Base-by-base conservation (phyloP, 345 rosid species). In the Capsella bursapastoris region DNA sequence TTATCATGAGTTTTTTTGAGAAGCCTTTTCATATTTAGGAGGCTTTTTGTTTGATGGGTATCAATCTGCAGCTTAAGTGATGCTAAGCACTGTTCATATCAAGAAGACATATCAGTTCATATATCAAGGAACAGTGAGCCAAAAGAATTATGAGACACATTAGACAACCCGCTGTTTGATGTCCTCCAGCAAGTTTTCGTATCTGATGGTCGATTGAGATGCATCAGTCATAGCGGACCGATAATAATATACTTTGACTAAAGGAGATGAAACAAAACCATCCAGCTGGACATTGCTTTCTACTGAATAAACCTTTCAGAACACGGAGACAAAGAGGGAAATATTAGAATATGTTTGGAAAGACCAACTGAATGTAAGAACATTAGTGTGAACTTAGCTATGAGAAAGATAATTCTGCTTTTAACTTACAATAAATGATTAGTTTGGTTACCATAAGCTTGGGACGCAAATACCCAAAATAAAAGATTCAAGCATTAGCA, bases 281-380 rank as follows among this genome's bases (percentile, higher is more conserved):
- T 89, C 89, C 75, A 93, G 63, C 64, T 89, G 92, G 69, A 56
- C 91, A 40, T 71, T 80, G 72, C 85, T 73, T 80, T 87, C 92
- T 82, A 89, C 93, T 29, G 96, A 83, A 78, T 81, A 88, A 58
- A 93, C 94, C 98, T 93, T 70, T 69, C 69, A 53, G 47, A 72
- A 13, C 57, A 62, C 13, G 68, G 45, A 38, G 61, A 40, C 53
- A 41, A 65, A 64, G 31, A 43, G 72, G 13, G 15, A 63, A 76
- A 56, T 47, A 18, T 76, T 49, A 71, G 56, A 64, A 71, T 40
- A 64, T 11, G 34, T 55, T 27, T 27, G 28, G 66, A 48, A 51
- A 69, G 57, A n/a, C 35, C 52, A 76, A 28, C 41, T 8, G 31
- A 57, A 58, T 49, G 63, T 18, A 48, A 40, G 57, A 60, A 45